These are phyloP conservation scores for Suhomyces pyralidae DNA, from an alignment of 805 yeast genomes.

Conservation along the genomic window DNA sequence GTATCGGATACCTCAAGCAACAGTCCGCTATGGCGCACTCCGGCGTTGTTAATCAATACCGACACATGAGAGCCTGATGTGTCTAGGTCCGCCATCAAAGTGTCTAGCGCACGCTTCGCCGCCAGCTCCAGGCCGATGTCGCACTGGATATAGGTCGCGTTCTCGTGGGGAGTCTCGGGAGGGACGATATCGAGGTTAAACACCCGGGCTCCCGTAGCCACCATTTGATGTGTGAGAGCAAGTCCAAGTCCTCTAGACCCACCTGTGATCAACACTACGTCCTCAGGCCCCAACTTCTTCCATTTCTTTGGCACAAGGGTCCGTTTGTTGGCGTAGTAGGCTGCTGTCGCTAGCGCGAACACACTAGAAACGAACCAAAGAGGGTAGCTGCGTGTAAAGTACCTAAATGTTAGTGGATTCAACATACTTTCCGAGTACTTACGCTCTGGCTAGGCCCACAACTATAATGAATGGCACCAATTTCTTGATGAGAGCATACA, in stretches of 20 bases:
- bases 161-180: slow-evolving; percentile 12
- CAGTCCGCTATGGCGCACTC: slow-evolving; percentile 36
- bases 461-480: neutral
- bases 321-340: neutral
- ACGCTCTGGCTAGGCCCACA: neutral
- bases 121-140: slow-evolving; percentile 18
- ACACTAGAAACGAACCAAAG: neutral
- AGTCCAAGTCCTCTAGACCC: slow-evolving; percentile 52
- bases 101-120: slow-evolving; percentile 13
- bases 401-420: neutral
- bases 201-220: slow-evolving; percentile 17
- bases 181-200: slow-evolving; percentile 29
- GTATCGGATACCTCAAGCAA: slow-evolving; percentile 21
- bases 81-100: slow-evolving; percentile 7
- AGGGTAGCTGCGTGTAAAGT: neutral
- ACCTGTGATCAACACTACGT: slow-evolving; percentile 45
- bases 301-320: neutral
- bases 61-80: slow-evolving; percentile 17
- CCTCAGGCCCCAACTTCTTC: neutral
- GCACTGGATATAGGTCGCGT: slow-evolving; percentile 22
- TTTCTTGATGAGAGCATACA: neutral
- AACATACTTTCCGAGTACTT: neutral
- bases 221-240: slow-evolving; percentile 30
- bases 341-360: neutral
- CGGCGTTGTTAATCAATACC: slow-evolving; percentile 49